Conservation (phyloP, 192 early-diverging fungal species). For the Coemansia sp. region DNA sequence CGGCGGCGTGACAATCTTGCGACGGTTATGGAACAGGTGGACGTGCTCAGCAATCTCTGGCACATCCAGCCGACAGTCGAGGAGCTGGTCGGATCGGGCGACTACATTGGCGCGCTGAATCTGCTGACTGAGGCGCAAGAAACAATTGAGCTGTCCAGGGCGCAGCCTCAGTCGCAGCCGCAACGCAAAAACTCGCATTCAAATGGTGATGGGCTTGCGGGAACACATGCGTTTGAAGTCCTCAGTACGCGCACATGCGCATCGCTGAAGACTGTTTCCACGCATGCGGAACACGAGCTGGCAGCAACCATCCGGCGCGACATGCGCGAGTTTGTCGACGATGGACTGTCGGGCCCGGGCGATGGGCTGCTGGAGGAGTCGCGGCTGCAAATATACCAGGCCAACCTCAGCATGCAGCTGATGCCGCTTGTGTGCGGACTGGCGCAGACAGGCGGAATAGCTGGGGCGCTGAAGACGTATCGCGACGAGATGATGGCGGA, state of each 20-base stretch:
- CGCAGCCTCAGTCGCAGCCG: background rate
- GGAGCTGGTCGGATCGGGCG: slow-evolving; percentile 71
- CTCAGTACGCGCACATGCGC: slow-evolving; percentile 31
- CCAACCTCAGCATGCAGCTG: slow-evolving; percentile 57
- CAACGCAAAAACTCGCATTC: background rate
- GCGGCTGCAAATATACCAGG: slow-evolving; percentile 52
- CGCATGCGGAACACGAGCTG: slow-evolving; percentile 45
- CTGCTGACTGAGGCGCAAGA: slow-evolving; percentile 83
- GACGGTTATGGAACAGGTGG: slow-evolving; percentile 67
- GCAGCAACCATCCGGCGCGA: slow-evolving; percentile 51
- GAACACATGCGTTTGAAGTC: slow-evolving; percentile 33
- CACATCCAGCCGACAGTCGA: slow-evolving; percentile 85
- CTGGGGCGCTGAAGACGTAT: slow-evolving; percentile 69
- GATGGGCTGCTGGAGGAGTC: slow-evolving; percentile 22
- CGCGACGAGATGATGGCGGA: slow-evolving; percentile 76
- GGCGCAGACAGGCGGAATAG: slow-evolving; percentile 70
- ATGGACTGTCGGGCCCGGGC: slow-evolving; percentile 33
- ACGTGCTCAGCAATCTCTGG: slow-evolving; percentile 71
- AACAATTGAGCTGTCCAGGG: slow-evolving; percentile 32
- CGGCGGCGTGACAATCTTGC: slow-evolving; percentile 73
- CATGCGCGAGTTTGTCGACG: slow-evolving; percentile 52
- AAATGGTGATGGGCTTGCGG: slow-evolving; percentile 9
- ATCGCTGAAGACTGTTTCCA: slow-evolving; percentile 16
- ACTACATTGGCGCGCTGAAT: slow-evolving; percentile 89
- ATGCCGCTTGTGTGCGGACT: slow-evolving; percentile 77